phyloP scores from a whole-genome alignment of 768 basidiomycete genomes.

The Suillus tomentosus region DNA sequence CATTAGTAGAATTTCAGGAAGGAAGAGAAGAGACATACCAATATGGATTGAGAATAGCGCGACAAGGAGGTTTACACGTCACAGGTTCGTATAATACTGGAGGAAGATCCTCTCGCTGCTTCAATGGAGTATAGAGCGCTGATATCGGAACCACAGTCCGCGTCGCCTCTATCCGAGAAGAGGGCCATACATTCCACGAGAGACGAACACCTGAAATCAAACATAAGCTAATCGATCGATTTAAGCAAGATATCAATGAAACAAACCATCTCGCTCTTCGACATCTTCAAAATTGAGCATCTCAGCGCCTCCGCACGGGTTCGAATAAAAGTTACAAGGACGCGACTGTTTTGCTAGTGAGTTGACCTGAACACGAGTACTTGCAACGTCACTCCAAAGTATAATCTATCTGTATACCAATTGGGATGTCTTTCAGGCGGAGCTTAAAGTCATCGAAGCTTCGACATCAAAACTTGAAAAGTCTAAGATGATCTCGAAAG shows the following conservation, averaged over 20 bases:
- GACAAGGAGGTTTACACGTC: conserved; percentile 96
- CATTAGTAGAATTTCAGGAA: conserved; percentile 9
- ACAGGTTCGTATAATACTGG: conserved; percentile 98
- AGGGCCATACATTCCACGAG: conserved; percentile 99
- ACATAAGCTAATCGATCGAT: conserved; percentile 3
- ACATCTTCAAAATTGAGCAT: conserved; percentile 95
- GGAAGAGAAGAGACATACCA: conserved; percentile 56
- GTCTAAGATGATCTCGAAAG: not conserved
- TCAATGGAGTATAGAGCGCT: conserved; percentile 96
- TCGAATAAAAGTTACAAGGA: not conserved
- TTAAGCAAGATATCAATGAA: not conserved
- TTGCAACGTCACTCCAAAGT: conserved; percentile 8
- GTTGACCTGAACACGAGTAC: conserved; percentile 1
- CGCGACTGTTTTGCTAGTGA: not conserved
- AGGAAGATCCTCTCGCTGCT: conserved; percentile 90
- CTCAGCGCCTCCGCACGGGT: not conserved
- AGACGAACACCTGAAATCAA: conserved; percentile 76
- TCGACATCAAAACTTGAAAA: not conserved
- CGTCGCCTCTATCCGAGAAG: conserved; percentile 96
- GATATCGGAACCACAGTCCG: conserved; percentile 97
- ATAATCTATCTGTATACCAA: conserved; percentile 3
- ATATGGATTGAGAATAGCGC: conserved; percentile 96
- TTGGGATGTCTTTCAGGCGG: conserved; percentile 7
- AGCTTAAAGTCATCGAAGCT: not conserved
- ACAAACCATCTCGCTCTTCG: conserved; percentile 91